Base-by-base conservation (phyloP, 768 basidiomycete genomes). In the Chalciporus pseudorubinellus region DNA sequence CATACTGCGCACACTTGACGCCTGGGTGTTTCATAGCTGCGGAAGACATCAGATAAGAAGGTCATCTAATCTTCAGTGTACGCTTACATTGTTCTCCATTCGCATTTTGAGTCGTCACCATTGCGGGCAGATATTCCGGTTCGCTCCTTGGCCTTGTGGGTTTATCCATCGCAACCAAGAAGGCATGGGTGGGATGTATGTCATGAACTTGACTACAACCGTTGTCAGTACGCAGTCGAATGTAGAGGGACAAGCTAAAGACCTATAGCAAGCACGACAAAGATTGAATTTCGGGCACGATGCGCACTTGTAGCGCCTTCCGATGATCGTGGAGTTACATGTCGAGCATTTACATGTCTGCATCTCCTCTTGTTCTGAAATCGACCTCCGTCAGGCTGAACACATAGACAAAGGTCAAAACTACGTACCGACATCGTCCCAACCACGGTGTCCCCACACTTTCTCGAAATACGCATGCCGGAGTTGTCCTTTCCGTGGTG, bases 381-480 rank as follows among this genome's bases (percentile, higher is more conserved):
- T 47, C 22, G 49, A 40, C 9, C 22, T 46, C 50, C 38, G 28
- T 52, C 44, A 56, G 44, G 14, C 39, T 55, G 3, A 55, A 50
- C 14, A 39, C 18, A 11, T 21, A 21, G 20, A 28, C 14, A 16
- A 31, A 38, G 12, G 28, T 39, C 31, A 41, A 34, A 11, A 31
- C 10, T 39, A 78, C 87, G 55, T 63, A 93, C 93, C 90, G 46
- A 97, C 84, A 63, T 93, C 89, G 51, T 84, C 84, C 95, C 95
- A 97, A 1, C 90, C 89, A 38, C 73, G 71, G 28, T 78, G 79
- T 1, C 84, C 84, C 95, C 94, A 97, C 3, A 88, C 77, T 67
- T 89, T 89, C 70, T 95, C 94, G 39, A 81, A 69, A 64, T 88
- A 98, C 1, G 89, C 86, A 65, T 98, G 94, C 11, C 94, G 79